Percentiles rank a stretch among this genome's conserved stretches.
Evolutionary conservation across 257 asterid species (phyloP).

Genomic region (Ilex aquifolium): DNA sequence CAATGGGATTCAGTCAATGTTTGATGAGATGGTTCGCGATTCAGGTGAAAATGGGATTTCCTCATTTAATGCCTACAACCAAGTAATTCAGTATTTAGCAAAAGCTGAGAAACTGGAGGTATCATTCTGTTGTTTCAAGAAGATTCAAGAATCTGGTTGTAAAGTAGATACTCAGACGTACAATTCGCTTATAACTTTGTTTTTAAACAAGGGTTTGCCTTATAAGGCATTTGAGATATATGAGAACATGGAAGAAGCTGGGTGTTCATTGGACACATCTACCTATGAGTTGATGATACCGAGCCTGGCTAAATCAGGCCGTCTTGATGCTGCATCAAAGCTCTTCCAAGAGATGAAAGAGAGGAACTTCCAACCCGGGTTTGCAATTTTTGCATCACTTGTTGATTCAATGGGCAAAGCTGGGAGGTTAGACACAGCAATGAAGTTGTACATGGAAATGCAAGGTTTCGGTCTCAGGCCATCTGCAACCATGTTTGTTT

Average conservation of each 20-base stretch:
- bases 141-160: conserved; percentile 70
- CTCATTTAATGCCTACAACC: conserved; percentile 50
- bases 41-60: conserved; percentile 38
- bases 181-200: conserved; percentile 75
- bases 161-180: conserved; percentile 67
- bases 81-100: conserved; percentile 82
- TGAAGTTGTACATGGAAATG: conserved; percentile 85
- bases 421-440: conserved; percentile 74
- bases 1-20: conserved; percentile 72
- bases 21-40: conserved; percentile 85
- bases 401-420: conserved; percentile 57
- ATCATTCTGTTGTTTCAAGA: conserved; percentile 90
- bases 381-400: conserved; percentile 33
- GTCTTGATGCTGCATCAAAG: conserved; percentile 64
- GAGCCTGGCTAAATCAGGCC: conserved; percentile 83
- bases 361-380: conserved; percentile 29
- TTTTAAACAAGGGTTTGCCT: conserved; percentile 74
- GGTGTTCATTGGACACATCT: conserved; percentile 71
- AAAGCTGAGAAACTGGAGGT: conserved; percentile 95
- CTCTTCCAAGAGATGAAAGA: conserved; percentile 49
- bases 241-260: conserved; percentile 80
- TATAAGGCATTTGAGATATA: conserved; percentile 92
- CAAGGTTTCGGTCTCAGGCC: conserved; percentile 81
- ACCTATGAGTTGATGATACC: conserved; percentile 93
- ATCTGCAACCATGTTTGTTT: conserved; percentile 77